phyloP scores from a whole-genome alignment of 257 asterid species.

The Salvia rosmarinus region DNA sequence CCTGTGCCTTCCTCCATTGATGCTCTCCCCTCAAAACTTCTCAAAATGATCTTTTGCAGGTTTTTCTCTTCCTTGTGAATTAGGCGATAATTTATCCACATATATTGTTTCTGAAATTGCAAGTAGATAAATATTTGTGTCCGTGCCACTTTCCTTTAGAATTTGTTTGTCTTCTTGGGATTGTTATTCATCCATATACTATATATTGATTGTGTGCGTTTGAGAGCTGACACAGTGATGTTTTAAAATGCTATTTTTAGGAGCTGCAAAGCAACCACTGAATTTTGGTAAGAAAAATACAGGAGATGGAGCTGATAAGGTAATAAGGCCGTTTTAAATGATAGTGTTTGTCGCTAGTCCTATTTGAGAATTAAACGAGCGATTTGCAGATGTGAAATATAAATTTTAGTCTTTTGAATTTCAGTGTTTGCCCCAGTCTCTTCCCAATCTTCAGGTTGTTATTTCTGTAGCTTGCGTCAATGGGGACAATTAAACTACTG shows the following conservation, averaged over 20 bases:
- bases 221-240: background rate
- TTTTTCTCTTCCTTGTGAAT: background rate
- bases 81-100: background rate
- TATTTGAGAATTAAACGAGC: background rate
- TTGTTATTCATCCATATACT: background rate
- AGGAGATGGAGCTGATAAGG: slow-evolving; percentile 46
- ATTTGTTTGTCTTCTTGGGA: background rate
- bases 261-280: slow-evolving; percentile 33
- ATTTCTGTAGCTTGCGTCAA: background rate
- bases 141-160: background rate
- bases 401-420: background rate
- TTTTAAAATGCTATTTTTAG: slow-evolving; percentile 29
- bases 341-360: background rate
- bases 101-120: slow-evolving; percentile 14
- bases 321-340: slow-evolving; percentile 28
- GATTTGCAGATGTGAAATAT: background rate
- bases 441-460: background rate
- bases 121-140: background rate
- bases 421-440: background rate
- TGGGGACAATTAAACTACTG: background rate
- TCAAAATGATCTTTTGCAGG: slow-evolving; percentile 64
- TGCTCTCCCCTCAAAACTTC: slow-evolving; percentile 78
- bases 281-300: slow-evolving; percentile 31
- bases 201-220: background rate
- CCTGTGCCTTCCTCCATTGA: slow-evolving; percentile 68